A percentile compares a stretch with the other conserved stretches of the same genome.
Conservation (phyloP, 2,329 filamentous ascomycete species). For the Nectriaceae sp. region DNA sequence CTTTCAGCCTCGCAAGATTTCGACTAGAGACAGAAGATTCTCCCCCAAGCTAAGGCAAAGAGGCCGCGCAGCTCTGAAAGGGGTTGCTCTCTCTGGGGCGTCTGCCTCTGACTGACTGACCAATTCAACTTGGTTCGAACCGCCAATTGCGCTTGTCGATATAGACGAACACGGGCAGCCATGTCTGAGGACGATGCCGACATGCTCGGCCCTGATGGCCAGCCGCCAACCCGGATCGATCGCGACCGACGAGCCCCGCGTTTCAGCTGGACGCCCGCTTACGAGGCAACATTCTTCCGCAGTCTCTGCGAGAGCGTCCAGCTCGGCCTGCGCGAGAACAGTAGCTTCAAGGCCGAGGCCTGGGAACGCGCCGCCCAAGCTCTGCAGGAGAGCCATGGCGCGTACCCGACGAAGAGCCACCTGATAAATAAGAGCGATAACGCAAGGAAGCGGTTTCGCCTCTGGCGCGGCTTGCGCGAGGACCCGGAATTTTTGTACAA, state of each 20-base stretch:
- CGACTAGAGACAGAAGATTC: no score
- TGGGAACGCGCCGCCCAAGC: constrained; percentile 60
- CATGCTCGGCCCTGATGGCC: constrained; percentile 38
- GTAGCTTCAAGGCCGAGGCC: constrained; percentile 63
- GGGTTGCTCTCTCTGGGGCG: no score
- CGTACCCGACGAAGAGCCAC: constrained; percentile 61
- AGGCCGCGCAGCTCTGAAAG: no score
- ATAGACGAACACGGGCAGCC: no score
- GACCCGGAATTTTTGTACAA: constrained; percentile 60
- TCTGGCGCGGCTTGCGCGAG: constrained; percentile 60
- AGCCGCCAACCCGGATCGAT: constrained; percentile 35
- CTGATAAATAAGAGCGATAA: constrained; percentile 67
- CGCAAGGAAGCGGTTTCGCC: constrained; percentile 62
- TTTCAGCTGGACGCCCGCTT: constrained; percentile 61
- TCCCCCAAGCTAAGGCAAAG: no score
- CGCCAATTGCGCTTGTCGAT: no score
- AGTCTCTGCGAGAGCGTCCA: constrained; percentile 62
- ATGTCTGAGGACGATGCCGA: constrained; percentile 45
- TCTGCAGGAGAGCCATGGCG: constrained; percentile 55
- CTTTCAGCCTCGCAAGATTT: no score
- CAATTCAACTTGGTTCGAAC: no score
- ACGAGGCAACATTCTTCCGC: constrained; percentile 62
- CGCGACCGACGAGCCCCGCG: constrained; percentile 49
- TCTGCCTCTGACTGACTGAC: no score
- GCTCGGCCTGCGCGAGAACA: constrained; percentile 57